Evolutionary conservation across 495 filamentous ascomycete species (phyloP).

Genomic region (Podospora australis): DNA sequence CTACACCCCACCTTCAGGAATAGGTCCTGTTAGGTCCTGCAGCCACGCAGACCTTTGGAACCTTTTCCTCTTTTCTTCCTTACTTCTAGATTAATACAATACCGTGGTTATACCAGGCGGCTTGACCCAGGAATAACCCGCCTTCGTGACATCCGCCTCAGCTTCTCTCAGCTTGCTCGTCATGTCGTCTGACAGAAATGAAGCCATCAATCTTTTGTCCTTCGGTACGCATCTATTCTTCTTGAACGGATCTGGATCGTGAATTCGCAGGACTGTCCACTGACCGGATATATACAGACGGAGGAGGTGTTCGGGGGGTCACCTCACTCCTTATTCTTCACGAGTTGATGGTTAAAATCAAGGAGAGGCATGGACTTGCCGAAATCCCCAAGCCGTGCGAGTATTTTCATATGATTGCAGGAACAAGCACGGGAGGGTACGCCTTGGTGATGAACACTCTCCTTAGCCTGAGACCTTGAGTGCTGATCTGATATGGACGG

Average conservation of each 20-base stretch:
- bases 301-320: conserved; percentile 33
- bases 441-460: not conserved
- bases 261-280: not conserved
- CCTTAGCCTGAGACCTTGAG: not conserved
- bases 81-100: too few relatives aligned
- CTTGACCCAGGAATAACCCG: too few relatives aligned
- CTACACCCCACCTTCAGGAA: too few relatives aligned
- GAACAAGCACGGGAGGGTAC: conserved; percentile 37
- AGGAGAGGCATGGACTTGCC: conserved; percentile 8
- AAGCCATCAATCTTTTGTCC: conserved; percentile 15
- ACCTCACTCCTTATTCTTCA: conserved; percentile 30
- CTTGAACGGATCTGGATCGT: too few relatives aligned
- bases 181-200: too few relatives aligned
- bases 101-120: too few relatives aligned
- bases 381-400: conserved; percentile 30
- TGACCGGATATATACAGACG: conserved; percentile 18
- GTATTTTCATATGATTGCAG: conserved; percentile 33
- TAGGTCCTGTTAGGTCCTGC: too few relatives aligned
- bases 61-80: too few relatives aligned
- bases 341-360: conserved; percentile 26
- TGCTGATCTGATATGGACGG: too few relatives aligned
- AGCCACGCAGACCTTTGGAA: too few relatives aligned
- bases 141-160: too few relatives aligned
- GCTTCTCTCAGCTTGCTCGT: too few relatives aligned
- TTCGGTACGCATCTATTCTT: conserved; percentile 12